Evolutionary conservation across 176 grass and related monocot genomes (phyloP), one percentile per base, ranked within the genome.

Genomic region (Hordeum marinum): DNA sequence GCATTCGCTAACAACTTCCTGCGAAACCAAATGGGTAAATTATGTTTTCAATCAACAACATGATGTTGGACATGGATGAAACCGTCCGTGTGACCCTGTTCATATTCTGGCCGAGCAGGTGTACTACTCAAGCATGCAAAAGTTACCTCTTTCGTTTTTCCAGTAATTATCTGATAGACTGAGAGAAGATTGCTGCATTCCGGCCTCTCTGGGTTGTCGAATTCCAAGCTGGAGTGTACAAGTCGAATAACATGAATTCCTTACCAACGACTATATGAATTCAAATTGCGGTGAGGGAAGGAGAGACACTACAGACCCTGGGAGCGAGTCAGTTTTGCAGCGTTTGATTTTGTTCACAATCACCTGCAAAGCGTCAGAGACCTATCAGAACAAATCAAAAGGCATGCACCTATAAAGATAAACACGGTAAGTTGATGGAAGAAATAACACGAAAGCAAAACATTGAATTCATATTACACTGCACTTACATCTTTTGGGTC

Each of bases 111-210:
- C 36, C 60, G 5, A 18, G 13, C 27, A 69, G 83, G 41, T 78
- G 79, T n/a, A 68, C 12, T 24, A 76, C 11, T 57, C n/a, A 10
- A 48, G 41, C 14, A 89, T 70, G 58, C 69, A 17, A 45, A 73
- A 67, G 18, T n/a, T 76, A 96, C 96, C 88, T 98, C 93, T 90
- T 98, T 98, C n/a, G 88, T 95, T 81, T 87, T 98, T 73, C 88
- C 91, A 26, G 91, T 92, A 63, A 94, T 74, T 79, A 98, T 92
- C 80, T 96, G 96, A 60, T 95, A 98, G 61, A 96, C 87, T 1
- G 88, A 95, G 77, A 98, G 91, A 92, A 96, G 96, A 83, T 98
- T 98, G 80, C 82, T 92, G 89, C 96, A 98, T 83, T 98, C 93
- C 3, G 96, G 96, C 67, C 96, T 94, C 91, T 94, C 96, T 35